Percentiles rank a stretch among this genome's conserved stretches.
phyloP scores from a whole-genome alignment of 2,329 filamentous ascomycete species.

The Myriosclerotinia duriaeana region DNA sequence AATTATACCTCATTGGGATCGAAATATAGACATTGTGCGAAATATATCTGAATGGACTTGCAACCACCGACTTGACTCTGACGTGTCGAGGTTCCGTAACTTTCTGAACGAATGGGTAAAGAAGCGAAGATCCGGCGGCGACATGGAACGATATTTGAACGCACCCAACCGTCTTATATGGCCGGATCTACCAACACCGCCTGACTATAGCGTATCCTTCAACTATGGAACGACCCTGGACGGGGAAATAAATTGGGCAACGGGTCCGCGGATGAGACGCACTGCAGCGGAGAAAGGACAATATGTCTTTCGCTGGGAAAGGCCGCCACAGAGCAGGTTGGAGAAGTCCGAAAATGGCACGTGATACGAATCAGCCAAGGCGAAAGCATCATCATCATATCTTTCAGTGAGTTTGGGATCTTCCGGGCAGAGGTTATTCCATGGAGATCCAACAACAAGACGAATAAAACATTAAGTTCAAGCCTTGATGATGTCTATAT shows the following conservation, averaged over 20 bases:
- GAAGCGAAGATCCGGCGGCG: background rate
- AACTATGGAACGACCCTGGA: background rate
- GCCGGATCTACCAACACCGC: background rate
- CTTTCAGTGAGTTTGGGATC: no score
- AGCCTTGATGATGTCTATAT: no score
- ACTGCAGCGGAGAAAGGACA: background rate
- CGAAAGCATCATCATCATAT: no score
- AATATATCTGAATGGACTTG: constrained; percentile 32
- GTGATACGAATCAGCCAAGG: no score
- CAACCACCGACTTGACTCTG: constrained; percentile 24
- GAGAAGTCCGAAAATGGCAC: background rate
- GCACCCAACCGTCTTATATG: background rate
- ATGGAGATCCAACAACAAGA: no score
- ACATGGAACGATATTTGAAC: constrained; percentile 1
- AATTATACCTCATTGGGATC: constrained; percentile 22
- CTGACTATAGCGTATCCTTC: background rate
- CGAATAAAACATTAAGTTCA: no score
- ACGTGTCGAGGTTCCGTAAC: background rate
- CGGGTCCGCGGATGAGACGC: background rate
- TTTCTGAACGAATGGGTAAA: background rate
- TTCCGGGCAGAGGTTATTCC: no score
- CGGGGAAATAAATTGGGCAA: accelerated
- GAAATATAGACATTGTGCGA: constrained; percentile 28
- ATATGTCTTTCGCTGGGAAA: constrained; percentile 5
- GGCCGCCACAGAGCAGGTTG: background rate